Evolutionary conservation across 306 rosid species (phyloP).

Genomic region (Ceratonia siliqua): DNA sequence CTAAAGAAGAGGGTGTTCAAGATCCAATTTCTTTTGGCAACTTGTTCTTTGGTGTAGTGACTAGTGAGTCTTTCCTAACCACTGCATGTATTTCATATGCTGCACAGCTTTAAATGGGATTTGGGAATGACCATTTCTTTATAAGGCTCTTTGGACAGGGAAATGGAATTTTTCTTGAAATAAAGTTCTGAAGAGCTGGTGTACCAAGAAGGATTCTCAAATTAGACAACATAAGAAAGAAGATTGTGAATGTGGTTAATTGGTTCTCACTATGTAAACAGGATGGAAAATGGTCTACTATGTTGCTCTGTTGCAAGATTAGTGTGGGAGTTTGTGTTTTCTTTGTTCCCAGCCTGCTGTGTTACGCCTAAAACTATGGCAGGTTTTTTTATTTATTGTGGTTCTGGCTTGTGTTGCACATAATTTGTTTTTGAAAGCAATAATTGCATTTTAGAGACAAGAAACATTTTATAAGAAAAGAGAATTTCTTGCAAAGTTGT

Average conservation of each 20-base stretch:
- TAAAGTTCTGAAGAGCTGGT: slow-evolving; percentile 9
- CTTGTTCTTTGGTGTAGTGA: slow-evolving; percentile 16
- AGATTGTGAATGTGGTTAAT: background rate
- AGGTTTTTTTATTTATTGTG: too few relatives aligned
- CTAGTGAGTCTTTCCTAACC: slow-evolving; percentile 7
- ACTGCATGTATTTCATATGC: slow-evolving; percentile 2
- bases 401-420: slow-evolving; percentile 12
- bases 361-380: background rate
- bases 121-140: background rate
- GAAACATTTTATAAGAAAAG: background rate
- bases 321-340: slow-evolving; percentile 12
- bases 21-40: slow-evolving; percentile 22
- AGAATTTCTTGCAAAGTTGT: too few relatives aligned
- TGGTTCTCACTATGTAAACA: background rate
- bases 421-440: slow-evolving; percentile 14
- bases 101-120: slow-evolving; percentile 23
- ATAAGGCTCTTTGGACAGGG: slow-evolving; percentile 2
- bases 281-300: slow-evolving; percentile 2
- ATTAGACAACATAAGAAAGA: slow-evolving; percentile 12
- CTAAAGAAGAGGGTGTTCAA: background rate
- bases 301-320: slow-evolving; percentile 1
- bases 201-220: slow-evolving; percentile 14
- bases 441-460: background rate
- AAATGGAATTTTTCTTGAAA: slow-evolving; percentile 19
- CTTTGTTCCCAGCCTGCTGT: slow-evolving; percentile 10